Evolutionary conservation across 768 basidiomycete genomes (phyloP), one percentile per base, ranked within the genome.

Genomic region (Hypholoma sublateritium): DNA sequence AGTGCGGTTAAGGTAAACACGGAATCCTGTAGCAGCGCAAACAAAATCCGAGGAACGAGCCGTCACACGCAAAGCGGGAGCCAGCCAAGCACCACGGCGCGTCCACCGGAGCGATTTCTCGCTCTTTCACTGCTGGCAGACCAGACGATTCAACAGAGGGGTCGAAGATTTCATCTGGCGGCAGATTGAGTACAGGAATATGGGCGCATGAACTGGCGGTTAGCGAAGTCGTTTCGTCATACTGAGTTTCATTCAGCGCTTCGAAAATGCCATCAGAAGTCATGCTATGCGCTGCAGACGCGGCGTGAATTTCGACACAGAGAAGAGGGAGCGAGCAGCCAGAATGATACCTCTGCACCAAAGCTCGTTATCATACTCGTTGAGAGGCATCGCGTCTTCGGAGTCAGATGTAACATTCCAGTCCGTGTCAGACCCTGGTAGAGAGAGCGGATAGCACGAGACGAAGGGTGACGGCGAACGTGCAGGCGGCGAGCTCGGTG

Each of bases 41-140:
- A 42, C 66, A 67, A 6, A 59, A 21, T 3, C 66, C 64, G 6
- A 62, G 19, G 12, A 61, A 24, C 22, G 62, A 61, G 9, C 66
- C 66, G 16, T 67, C 66, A 43, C 41, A 64, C 4, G 55, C 45
- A 48, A 62, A 28, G 3, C 66, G 64, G 37, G 57, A 54, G 4
- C 66, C 66, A 32, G 22, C 32, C n/a, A 64, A 25, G 32, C 66
- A 67, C 62, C 62, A 65, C 12, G 64, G 60, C 6, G 59, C 50
- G 28, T 57, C 54, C 35, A n/a, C 25, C 28, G 56, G 16, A 17
- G 25, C 34, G 7, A 44, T 12, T 6, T 46, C 11, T 46, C 16
- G 24, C 22, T 13, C n/a, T 21, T 19, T 19, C 21, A 21, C 36
- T 32, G 28, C 28, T 16, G 21, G 9, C 8, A n/a, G 17, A 22